These are phyloP conservation scores for Dactylella cylindrospora DNA, from an alignment of 2,329 filamentous ascomycete species.

Conservation along the genomic window DNA sequence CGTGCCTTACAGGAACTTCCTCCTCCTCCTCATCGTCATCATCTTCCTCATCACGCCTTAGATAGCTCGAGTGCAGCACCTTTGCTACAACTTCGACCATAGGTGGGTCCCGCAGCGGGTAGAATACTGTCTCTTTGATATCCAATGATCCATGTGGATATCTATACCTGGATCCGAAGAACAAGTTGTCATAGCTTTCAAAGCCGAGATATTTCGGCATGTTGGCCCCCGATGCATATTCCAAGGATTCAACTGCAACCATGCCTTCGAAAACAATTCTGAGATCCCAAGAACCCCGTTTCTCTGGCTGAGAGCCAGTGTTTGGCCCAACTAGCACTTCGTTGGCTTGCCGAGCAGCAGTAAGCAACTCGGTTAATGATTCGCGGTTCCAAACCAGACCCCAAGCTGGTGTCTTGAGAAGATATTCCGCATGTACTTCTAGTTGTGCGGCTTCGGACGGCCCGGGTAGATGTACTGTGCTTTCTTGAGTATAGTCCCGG, in stretches of 20 bases:
- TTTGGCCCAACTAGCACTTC: slow-evolving; percentile 14
- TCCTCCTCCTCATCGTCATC: slow-evolving; percentile 37
- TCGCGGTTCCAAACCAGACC: slow-evolving; percentile 39
- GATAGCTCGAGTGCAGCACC: slow-evolving; percentile 32
- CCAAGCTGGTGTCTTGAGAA: slow-evolving; percentile 41
- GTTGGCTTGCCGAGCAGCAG: slow-evolving; percentile 27
- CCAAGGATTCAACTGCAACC: slow-evolving; percentile 36
- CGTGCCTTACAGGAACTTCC: slow-evolving; percentile 15
- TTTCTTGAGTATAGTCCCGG: slow-evolving; percentile 33
- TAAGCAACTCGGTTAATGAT: slow-evolving; percentile 23
- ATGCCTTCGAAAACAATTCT: slow-evolving; percentile 39
- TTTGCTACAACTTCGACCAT: slow-evolving; percentile 39
- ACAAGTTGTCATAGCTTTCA: slow-evolving; percentile 40
- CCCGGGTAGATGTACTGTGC: slow-evolving; percentile 22
- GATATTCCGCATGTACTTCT: slow-evolving; percentile 37
- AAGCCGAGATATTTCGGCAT: slow-evolving; percentile 39
- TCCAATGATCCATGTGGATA: slow-evolving; percentile 40
- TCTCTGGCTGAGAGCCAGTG: slow-evolving; percentile 1
- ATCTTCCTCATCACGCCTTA: slow-evolving; percentile 19
- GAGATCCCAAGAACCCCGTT: slow-evolving; percentile 31
- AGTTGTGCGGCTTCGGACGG: slow-evolving; percentile 34
- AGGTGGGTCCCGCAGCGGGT: slow-evolving; percentile 33
- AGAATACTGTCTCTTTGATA: slow-evolving; percentile 41
- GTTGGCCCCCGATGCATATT: slow-evolving; percentile 29
- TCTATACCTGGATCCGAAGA: slow-evolving; percentile 29